A percentile compares a stretch with the other conserved stretches of the same genome.
Conservation (phyloP, 179 eudicot species). For the Actinidia chinensis region DNA sequence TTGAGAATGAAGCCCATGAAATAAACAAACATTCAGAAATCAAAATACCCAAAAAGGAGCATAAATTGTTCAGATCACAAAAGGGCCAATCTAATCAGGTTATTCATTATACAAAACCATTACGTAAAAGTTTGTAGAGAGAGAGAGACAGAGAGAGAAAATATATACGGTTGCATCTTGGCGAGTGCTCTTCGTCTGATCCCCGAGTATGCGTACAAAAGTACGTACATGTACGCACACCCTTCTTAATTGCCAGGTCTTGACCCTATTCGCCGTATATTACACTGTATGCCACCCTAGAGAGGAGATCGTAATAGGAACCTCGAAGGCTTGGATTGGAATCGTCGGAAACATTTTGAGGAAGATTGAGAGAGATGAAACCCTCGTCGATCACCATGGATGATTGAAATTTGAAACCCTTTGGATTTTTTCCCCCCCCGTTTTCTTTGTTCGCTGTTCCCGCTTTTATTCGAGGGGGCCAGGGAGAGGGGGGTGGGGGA, state of each 20-base stretch:
- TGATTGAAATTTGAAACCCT: neutral
- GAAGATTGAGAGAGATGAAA: neutral
- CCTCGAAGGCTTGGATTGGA: neutral
- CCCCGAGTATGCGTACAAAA: neutral
- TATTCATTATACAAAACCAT: neutral
- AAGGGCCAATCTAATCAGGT: neutral
- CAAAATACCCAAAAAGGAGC: no score
- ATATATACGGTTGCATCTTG: neutral
- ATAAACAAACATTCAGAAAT: neutral
- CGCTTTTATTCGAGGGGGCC: neutral
- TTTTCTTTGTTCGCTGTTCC: neutral
- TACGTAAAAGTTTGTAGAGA: neutral
- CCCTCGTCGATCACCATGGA: constrained; percentile 13
- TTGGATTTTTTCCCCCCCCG: neutral
- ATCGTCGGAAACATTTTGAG: neutral
- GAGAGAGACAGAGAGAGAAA: neutral
- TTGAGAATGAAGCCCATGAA: neutral
- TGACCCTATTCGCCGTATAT: constrained; percentile 13
- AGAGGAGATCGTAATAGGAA: neutral
- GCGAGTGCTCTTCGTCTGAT: neutral
- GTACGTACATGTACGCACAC: neutral
- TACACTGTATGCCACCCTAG: neutral
- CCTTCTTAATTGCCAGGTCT: constrained; percentile 1
- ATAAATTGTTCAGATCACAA: neutral
- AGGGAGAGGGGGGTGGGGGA: no score